phyloP scores from a whole-genome alignment of 768 basidiomycete species.

The Leucocoprinus birnbaumii region DNA sequence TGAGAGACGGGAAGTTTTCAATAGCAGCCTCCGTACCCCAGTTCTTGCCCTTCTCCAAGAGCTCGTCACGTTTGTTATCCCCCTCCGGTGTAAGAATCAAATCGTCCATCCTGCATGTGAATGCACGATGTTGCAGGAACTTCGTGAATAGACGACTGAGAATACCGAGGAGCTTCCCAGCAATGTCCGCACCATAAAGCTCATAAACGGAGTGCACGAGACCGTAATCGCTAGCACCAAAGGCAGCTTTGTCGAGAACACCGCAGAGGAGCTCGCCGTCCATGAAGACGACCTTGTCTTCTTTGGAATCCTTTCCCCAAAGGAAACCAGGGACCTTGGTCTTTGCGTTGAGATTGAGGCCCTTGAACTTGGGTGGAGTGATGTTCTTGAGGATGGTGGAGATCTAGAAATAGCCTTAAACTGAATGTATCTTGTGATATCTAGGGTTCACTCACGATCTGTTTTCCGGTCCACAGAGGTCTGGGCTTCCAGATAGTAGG shows the following conservation, averaged over 20 bases:
- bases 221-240: constrained; percentile 94
- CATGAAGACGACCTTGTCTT: constrained; percentile 86
- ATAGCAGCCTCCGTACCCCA: constrained; percentile 87
- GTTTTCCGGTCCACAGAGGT: constrained; percentile 97
- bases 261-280: constrained; percentile 93
- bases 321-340: constrained; percentile 87
- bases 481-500: constrained; percentile 91
- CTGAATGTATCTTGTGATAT: neutral
- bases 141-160: constrained; percentile 95
- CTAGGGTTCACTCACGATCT: constrained; percentile 65
- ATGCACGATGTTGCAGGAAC: constrained; percentile 93
- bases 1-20: constrained; percentile 84
- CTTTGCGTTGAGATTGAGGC: constrained; percentile 81
- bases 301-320: constrained; percentile 80
- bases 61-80: constrained; percentile 61
- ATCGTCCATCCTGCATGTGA: constrained; percentile 99
- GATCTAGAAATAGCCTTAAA: constrained; percentile 60
- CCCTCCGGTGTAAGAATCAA: constrained; percentile 84
- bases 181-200: constrained; percentile 85
- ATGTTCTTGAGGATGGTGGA: constrained; percentile 93
- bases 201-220: constrained; percentile 97
- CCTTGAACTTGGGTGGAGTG: constrained; percentile 73
- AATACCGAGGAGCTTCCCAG: constrained; percentile 89
- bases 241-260: constrained; percentile 95
- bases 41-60: constrained; percentile 64